Evolutionary conservation across 176 grass and related monocot species (phyloP), one percentile per base, ranked within the genome.

Genomic region (Paspalum notatum): DNA sequence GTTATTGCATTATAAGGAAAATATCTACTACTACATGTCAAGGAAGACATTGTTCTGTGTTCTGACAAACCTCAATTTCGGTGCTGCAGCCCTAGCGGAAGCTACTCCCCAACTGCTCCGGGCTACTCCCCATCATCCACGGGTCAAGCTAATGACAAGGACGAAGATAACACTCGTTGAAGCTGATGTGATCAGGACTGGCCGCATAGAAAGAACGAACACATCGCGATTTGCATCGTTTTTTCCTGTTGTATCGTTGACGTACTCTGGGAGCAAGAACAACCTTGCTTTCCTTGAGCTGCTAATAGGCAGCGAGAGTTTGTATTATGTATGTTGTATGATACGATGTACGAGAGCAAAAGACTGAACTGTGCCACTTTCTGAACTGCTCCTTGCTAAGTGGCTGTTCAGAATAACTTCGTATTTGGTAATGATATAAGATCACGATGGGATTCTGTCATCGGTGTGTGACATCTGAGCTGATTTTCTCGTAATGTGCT

Each of bases 61-160:
- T 52, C 44, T 89, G 16, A 82, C 73, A 32, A 32, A 32, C 32
- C 32, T 54, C 1, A 62, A 13, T 45, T 63, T 47, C 58, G 26
- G 54, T 7, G 8, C 26, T 82, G 66, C 95, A 98, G 95, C 49
- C 96, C 96, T 39, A 98, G 88, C 41, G 96, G 83, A 49, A 94
- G 95, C 88, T 95, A 98, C 80, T 94, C 95, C 27, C 95, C 95
- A 17, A 93, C 92, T 50, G 90, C 92, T 15, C 92, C 90, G 2
- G 95, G 95, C 20, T 98, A 94, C 75, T 95, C 95, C 8, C 92
- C 92, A 1, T 94, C 92, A 18, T 93, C 86, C 67, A 80, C 89
- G 6, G 92, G 89, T 41, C 94, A 87, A 47, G 69, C 66, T 52
- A 90, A 78, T 75, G 83, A 91, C 53, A 91, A 94, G 82, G 87